Evolutionary conservation across 495 filamentous ascomycete genomes (phyloP).

Genomic region (Talaromyces ruber): DNA sequence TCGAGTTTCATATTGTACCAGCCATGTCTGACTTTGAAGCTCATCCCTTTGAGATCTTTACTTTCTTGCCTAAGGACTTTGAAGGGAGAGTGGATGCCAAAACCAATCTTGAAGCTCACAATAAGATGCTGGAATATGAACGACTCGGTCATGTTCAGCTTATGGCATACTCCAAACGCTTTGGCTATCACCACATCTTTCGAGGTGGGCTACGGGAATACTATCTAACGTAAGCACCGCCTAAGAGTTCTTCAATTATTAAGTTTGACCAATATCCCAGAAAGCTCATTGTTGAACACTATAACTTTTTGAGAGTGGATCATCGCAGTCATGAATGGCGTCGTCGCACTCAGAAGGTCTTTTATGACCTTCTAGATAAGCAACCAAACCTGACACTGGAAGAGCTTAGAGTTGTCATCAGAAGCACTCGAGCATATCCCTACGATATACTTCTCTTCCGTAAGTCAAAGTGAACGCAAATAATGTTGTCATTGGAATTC

Average conservation of each 20-base stretch:
- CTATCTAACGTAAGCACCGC: slow-evolving; percentile 12
- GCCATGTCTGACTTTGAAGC: slow-evolving; percentile 16
- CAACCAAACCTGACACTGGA: slow-evolving; percentile 7
- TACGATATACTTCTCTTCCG: slow-evolving; percentile 14
- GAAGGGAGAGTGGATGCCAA: slow-evolving; percentile 3
- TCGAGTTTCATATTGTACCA: slow-evolving; percentile 8
- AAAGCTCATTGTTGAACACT: slow-evolving; percentile 8
- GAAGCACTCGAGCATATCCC: slow-evolving; percentile 1
- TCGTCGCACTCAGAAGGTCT: slow-evolving; percentile 7
- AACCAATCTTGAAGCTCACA: slow-evolving; percentile 9
- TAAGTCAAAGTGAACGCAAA: slow-evolving; percentile 5
- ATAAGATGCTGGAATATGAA: slow-evolving; percentile 10
- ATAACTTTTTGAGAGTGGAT: slow-evolving; percentile 13
- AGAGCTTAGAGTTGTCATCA: slow-evolving; percentile 8
- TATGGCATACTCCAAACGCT: slow-evolving; percentile 7
- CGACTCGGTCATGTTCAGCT: slow-evolving; percentile 14
- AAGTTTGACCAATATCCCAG: slow-evolving; percentile 7
- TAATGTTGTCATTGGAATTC: not conserved
- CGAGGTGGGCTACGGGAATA: slow-evolving; percentile 16
- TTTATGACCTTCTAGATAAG: slow-evolving; percentile 11
- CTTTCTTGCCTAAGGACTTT: slow-evolving; percentile 9
- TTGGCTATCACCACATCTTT: slow-evolving; percentile 18
- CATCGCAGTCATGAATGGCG: slow-evolving; percentile 8
- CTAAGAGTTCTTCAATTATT: not conserved
- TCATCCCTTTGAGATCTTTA: slow-evolving; percentile 15